A percentile compares a stretch with the other conserved stretches of the same genome.
Conservation (phyloP, 768 basidiomycete species). For the Cantharellus anzutake region DNA sequence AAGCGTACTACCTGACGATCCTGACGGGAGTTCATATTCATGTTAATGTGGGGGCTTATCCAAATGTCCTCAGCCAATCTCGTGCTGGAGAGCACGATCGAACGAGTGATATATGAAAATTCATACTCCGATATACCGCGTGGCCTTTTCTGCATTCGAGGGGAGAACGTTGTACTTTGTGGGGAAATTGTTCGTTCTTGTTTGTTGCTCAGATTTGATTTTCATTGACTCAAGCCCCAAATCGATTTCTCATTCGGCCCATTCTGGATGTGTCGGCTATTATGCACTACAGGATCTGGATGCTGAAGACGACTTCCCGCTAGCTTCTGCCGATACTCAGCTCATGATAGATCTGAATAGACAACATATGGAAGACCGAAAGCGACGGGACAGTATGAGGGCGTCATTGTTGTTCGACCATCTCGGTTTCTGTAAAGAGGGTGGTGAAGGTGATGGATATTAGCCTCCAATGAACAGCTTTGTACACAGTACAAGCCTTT, state of each 20-base stretch:
- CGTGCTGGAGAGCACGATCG: conserved; percentile 87
- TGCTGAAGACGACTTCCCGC: conserved; percentile 70
- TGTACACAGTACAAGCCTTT: not conserved
- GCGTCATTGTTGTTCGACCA: conserved; percentile 65
- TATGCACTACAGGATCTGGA: conserved; percentile 56
- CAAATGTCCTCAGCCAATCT: conserved; percentile 59
- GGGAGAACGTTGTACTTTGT: conserved; percentile 92
- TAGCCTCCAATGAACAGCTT: conserved; percentile 16
- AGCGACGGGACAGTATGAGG: conserved; percentile 65
- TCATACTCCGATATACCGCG: conserved; percentile 75
- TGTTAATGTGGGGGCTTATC: not conserved
- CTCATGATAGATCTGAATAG: conserved; percentile 53
- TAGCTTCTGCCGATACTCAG: conserved; percentile 55
- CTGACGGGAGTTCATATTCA: not conserved
- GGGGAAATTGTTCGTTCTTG: conserved; percentile 74
- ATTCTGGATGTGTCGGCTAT: not conserved
- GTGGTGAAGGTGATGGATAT: conserved; percentile 92
- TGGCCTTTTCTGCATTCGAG: conserved; percentile 86
- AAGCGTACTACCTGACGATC: not conserved
- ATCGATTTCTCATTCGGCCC: not conserved
- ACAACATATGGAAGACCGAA: conserved; percentile 51
- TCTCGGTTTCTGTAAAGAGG: conserved; percentile 86
- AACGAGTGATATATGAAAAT: conserved; percentile 80
- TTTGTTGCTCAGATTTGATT: not conserved
- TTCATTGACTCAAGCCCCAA: conserved; percentile 1